A percentile compares a stretch with the other conserved stretches of the same genome.
Evolutionary conservation across 305 asterid species (phyloP).

Genomic region (Fraxinus velutina): DNA sequence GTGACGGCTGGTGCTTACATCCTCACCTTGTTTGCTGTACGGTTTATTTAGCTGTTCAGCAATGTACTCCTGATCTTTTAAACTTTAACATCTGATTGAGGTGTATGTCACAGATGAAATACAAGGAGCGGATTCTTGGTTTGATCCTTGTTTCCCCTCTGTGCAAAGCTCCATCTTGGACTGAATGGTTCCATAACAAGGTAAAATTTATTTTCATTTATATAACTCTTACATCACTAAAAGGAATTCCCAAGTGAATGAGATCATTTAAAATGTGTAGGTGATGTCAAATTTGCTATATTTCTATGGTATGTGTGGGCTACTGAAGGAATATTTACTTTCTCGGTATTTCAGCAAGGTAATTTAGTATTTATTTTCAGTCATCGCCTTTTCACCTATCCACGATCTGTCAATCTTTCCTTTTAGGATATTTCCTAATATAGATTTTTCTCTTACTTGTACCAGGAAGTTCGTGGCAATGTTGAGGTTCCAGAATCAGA

Average conservation of each 20-base stretch:
- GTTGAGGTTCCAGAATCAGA: slow-evolving; percentile 71
- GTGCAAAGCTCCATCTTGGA: slow-evolving; percentile 83
- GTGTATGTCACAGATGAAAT: slow-evolving; percentile 55
- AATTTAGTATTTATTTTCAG: slow-evolving; percentile 14
- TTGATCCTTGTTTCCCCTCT: slow-evolving; percentile 83
- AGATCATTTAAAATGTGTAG: slow-evolving; percentile 33
- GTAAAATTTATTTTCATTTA: slow-evolving; percentile 29
- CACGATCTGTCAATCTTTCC: neutral
- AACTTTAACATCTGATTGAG: slow-evolving; percentile 13
- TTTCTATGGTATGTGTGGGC: slow-evolving; percentile 70
- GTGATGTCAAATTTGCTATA: slow-evolving; percentile 77
- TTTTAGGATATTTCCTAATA: neutral
- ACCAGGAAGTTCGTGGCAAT: slow-evolving; percentile 74
- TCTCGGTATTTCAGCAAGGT: slow-evolving; percentile 85
- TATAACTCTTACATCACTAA: neutral
- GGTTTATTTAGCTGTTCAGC: slow-evolving; percentile 27
- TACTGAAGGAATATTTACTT: slow-evolving; percentile 70
- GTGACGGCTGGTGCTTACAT: slow-evolving; percentile 85
- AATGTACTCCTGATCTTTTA: slow-evolving; percentile 1
- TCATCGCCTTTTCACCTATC: neutral
- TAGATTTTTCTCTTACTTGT: slow-evolving; percentile 22
- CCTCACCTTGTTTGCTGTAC: slow-evolving; percentile 72
- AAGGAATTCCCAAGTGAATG: slow-evolving; percentile 7
- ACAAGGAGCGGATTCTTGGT: slow-evolving; percentile 76
- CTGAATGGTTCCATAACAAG: slow-evolving; percentile 85